Base-by-base conservation (phyloP, 2,329 filamentous ascomycete species). In the Ophiosphaerella herpotricha region DNA sequence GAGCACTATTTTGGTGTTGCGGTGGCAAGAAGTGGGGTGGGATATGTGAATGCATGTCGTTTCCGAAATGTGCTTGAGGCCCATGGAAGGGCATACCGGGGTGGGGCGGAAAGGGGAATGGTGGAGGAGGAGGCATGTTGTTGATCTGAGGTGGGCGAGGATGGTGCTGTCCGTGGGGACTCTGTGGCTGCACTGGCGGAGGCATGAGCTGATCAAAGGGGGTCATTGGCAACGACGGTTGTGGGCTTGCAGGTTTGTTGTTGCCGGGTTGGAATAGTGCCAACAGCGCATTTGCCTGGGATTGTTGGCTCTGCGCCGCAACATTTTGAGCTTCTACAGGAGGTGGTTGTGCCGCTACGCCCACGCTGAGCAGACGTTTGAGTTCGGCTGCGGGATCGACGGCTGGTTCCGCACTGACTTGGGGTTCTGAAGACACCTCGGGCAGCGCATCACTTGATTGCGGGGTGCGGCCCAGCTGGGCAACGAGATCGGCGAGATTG, bases 141-240 rank as follows among this genome's bases (percentile, higher is more conserved):
- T 74, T 74, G 43, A 78, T 71, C 9, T 79, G 77, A 13, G 80
- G 79, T 35, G 80, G 76, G 43, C 82, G 80, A 48, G 82, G 79
- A 63, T 84, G 80, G 39, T 76, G 75, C 29, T 75, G 64, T 41
- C 85, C 84, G 38, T 70, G 67, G 6, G 85, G 84, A 36, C 81
- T 83, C 35, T 74, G 76, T 12, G 85, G 83, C 63, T 82, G 79
- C 24, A 79, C 67, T 18, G 80, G 77, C 23, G 81, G 77, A 5
- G 70, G 66, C 43, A 77, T 72, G 14, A 77, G 75, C 53, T 84
- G 81, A 12, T 87, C 82, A 29, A 82, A 68, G 7, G 84, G 81
- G 5, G 82, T 83, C 34, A 51, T 60, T 4, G 72, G 72, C 7
- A 57, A 36, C 7, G 54, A 49, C 18, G 41, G 39, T 23, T 52